A percentile compares a stretch with the other conserved stretches of the same genome.
phyloP scores from a whole-genome alignment of 441 rosid genomes.

The Populus trichocarpa region DNA sequence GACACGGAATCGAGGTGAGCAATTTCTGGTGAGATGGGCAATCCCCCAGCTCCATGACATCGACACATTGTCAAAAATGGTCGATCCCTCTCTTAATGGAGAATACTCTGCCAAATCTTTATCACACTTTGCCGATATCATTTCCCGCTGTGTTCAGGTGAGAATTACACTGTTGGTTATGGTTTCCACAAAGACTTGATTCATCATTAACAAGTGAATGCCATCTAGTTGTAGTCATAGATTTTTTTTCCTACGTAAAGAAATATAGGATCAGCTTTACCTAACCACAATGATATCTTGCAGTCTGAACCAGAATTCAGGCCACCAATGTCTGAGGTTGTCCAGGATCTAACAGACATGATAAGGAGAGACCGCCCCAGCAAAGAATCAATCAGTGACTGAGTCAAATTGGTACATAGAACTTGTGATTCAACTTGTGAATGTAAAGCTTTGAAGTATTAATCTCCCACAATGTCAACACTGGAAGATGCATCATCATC shows the following conservation, averaged over 20 bases:
- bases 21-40: conserved; percentile 97
- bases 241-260: neutral
- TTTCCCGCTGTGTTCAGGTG: conserved; percentile 91
- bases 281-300: conserved; percentile 11
- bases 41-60: conserved; percentile 94
- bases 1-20: conserved; percentile 69
- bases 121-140: conserved; percentile 90
- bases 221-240: neutral
- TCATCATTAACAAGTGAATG: neutral
- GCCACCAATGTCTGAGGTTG: conserved; percentile 88
- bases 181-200: neutral
- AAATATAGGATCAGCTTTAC: neutral
- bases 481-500: conserved; percentile 6
- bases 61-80: conserved; percentile 89
- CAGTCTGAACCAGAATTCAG: conserved; percentile 85
- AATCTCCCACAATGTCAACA: conserved; percentile 7
- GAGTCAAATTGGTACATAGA: conserved; percentile 10
- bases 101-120: conserved; percentile 80
- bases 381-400: conserved; percentile 39
- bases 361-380: conserved; percentile 59
- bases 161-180: conserved; percentile 2
- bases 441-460: conserved; percentile 13
- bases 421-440: conserved; percentile 16
- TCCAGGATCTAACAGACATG: conserved; percentile 85
- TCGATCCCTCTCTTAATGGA: conserved; percentile 88